Base-by-base conservation (phyloP, 2,329 filamentous ascomycete species). In the Diaporthe citri region DNA sequence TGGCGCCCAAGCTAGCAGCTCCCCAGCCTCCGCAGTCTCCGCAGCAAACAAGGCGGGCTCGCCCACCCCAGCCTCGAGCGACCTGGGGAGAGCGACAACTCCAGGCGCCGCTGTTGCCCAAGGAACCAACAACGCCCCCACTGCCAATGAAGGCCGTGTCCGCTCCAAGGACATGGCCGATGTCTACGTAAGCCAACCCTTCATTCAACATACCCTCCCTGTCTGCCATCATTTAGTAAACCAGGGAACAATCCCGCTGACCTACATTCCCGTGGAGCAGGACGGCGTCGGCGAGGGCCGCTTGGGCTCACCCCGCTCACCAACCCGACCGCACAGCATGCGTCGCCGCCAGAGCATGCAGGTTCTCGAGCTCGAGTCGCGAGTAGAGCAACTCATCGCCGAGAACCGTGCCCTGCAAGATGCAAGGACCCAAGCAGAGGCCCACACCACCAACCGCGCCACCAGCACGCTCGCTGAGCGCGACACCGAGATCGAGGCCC, bases 311-410 rank as follows among this genome's bases (percentile, higher is more conserved):
- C 95, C 96, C 81, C 92, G 94, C 81, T 98, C 97, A 81, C 97
- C 97, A 73, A 97, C 95, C 79, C 93, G 96, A 85, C 96, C 97
- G 80, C 95, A 96, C 82, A 98, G 95, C 88, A 94, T 99, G 90
- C 96, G 96, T 80, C 96, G 96, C 82, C 94, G 96, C 82, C 97
- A 98, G 85, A 98, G 96, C 89, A 96, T 98, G 93, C 96, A 98
- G 86, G 92, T 96, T 72, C 92, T 98, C 76, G 96, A 99, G 80
- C 92, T 99, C 82, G 95, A 98, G 87, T 89, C 91, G 76, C 92
- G 90, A 80, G 90, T 99, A 80, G 95, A 98, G 79, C 93, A 96
- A 83, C 88, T 99, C 78, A 88, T 93, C 55, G 92, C 93, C 31
- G 96, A 99, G 83, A 98, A 98, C 82, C 92, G 93, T 74, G 87